Conservation (phyloP, 331 rosid species). For the Malus hybrid region DNA sequence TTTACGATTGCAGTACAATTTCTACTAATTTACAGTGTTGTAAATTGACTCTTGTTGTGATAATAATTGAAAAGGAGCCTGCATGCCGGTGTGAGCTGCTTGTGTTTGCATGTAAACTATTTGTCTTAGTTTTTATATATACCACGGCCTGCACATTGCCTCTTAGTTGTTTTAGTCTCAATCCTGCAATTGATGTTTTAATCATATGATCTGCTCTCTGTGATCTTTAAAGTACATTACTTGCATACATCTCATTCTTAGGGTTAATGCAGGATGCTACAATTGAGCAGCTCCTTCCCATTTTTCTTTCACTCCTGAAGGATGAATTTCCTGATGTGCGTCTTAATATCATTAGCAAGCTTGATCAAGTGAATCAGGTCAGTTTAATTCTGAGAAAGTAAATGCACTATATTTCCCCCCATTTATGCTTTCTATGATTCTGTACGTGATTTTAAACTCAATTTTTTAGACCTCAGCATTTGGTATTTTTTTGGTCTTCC, state of each 20-base stretch:
- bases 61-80: background rate
- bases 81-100: background rate
- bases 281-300: conserved; percentile 93
- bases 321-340: conserved; percentile 99
- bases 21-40: background rate
- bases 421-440: background rate
- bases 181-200: background rate
- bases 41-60: background rate
- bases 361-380: conserved; percentile 99
- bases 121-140: background rate
- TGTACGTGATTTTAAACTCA: background rate
- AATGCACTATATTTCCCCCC: background rate
- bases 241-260: conserved; percentile 7
- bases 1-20: background rate
- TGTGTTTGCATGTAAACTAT: background rate
- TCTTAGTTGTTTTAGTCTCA: too few species aligned
- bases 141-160: background rate
- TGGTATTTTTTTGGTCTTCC: background rate
- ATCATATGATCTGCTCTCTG: background rate
- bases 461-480: background rate
- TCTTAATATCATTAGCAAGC: conserved; percentile 94
- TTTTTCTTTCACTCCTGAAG: conserved; percentile 90
- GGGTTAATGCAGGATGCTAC: conserved; percentile 76
- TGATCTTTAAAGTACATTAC: background rate
- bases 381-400: conserved; percentile 8